Conservation (phyloP, 352 stramenopile species). For the Pelagophyceae sp. region DNA sequence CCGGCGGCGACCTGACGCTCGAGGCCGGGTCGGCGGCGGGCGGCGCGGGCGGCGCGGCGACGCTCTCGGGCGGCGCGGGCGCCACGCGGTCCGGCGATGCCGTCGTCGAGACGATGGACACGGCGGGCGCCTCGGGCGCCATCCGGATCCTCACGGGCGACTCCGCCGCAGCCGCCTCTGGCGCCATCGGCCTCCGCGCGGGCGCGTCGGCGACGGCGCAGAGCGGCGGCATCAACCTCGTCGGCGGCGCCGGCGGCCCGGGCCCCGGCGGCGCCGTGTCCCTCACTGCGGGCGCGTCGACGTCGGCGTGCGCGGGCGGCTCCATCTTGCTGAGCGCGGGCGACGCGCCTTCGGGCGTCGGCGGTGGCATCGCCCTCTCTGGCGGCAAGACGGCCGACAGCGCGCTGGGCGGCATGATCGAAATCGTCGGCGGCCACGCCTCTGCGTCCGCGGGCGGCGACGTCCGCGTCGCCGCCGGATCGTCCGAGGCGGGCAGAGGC, state of each 20-base stretch:
- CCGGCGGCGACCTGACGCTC: not conserved
- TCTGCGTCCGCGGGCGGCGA: not conserved
- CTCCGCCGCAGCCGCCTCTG: not conserved
- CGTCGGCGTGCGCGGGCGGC: conserved; percentile 28
- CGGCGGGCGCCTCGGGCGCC: not conserved
- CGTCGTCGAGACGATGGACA: not conserved
- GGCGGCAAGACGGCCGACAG: conserved; percentile 53
- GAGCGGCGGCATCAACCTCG: not conserved
- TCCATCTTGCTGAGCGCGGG: conserved; percentile 27
- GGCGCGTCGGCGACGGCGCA: not conserved
- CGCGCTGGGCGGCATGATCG: conserved; percentile 49
- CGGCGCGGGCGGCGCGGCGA: conserved; percentile 11
- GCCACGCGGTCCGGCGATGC: not conserved
- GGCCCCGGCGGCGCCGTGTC: not conserved
- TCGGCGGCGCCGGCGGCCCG: not conserved
- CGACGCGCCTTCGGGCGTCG: conserved; percentile 14
- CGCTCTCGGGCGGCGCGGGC: not conserved
- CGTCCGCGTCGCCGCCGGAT: not conserved
- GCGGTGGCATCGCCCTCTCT: conserved; percentile 51
- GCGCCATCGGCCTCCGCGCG: not conserved
- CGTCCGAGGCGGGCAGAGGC: not conserved
- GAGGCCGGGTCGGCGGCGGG: not conserved
- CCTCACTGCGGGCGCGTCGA: not conserved
- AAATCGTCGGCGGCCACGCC: conserved; percentile 30
- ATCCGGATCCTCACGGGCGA: not conserved